Conservation (phyloP, 164 flowering plant species). For the Saururus chinensis region DNA sequence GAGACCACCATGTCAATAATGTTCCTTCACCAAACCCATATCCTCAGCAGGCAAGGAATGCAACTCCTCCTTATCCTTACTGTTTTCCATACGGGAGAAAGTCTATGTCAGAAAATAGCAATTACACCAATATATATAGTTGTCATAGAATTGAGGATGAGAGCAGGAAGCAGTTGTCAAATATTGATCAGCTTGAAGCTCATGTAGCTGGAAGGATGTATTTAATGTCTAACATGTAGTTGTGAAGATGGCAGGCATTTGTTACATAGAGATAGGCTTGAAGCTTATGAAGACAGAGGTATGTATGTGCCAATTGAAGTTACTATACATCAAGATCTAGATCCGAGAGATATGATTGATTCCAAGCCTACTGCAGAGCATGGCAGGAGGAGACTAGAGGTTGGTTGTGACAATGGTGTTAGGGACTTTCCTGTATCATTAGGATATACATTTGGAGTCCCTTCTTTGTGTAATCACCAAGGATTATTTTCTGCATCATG, state of each 20-base stretch:
- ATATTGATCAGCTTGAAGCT: not conserved
- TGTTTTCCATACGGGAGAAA: slow-evolving; percentile 10
- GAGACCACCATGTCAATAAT: slow-evolving; percentile 14
- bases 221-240: not conserved
- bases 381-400: not conserved
- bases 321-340: not conserved
- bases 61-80: slow-evolving; percentile 10
- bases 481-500: not conserved
- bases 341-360: not conserved
- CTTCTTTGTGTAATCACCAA: not conserved
- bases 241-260: not conserved
- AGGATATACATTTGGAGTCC: not conserved
- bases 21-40: slow-evolving; percentile 22
- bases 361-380: not conserved
- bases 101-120: not conserved
- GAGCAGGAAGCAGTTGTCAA: not conserved
- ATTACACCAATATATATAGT: not conserved
- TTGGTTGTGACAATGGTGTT: not conserved
- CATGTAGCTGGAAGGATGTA: not conserved
- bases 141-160: no score
- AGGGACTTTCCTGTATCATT: not conserved
- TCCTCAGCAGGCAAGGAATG: slow-evolving; percentile 11
- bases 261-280: not conserved
- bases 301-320: not conserved
- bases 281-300: not conserved